Evolutionary conservation across 2,329 filamentous ascomycete species (phyloP), one percentile per base, ranked within the genome.

Genomic region (Graphilbum fragrans): DNA sequence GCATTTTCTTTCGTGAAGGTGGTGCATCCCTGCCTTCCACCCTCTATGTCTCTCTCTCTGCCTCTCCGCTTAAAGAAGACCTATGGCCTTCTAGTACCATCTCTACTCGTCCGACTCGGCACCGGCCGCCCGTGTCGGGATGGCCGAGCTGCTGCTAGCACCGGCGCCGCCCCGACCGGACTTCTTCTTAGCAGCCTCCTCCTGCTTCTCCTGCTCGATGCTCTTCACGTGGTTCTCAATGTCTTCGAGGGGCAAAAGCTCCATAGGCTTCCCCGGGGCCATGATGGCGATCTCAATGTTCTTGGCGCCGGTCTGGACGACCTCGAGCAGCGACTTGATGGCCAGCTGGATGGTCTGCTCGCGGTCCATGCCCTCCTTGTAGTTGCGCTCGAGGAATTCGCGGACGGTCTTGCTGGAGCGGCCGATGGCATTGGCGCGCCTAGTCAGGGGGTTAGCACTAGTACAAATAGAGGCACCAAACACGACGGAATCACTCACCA

Each of bases 201-300:
- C 92, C 60, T 94, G 88, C 76, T 98, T 98, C 75, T 98, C 93
- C 55, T 88, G 84, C 71, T 98, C 94, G 62, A 98, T 98, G 64
- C 79, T 92, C 79, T 96, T 96, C 58, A 98, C 93, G 58, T 94
- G 95, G 53, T 77, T 77, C 71, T 98, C 92, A 56, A 98, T 98
- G 56, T 94, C 86, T 62, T 96, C 90, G 25, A 90, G 82, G 3
- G 87, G 86, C 52, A 98, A 74, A 79, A 94, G 88, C 70, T 96
- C 88, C 49, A 98, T 77, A 16, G 74, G 63, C 70, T 94, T 87
- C 40, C 86, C 88, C 7, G 92, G 88, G 8, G 86, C 85, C 87
- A 96, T 95, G 58, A 98, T 81, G 44, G 93, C 92, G 57, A 98
- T 96, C 69, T 98, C 92, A 56, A 98, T 98, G 66, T 98, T 98